phyloP scores from a whole-genome alignment of 805 yeast species.

The Kurtzmaniella cleridarum region DNA sequence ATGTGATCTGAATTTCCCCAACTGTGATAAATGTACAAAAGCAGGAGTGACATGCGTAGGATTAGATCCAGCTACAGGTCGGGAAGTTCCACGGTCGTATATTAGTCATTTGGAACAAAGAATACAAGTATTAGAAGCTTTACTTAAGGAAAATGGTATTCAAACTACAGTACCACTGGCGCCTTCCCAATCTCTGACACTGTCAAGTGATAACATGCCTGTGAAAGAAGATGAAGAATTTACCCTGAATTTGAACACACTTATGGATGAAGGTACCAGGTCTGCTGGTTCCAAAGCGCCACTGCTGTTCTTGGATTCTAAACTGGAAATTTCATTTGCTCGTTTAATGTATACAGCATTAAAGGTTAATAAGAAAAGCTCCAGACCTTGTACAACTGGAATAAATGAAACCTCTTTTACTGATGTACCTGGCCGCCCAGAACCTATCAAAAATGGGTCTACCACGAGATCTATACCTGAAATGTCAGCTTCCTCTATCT shows the following conservation, averaged over 20 bases:
- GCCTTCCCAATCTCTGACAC: neutral
- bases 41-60: slow-evolving; percentile 76
- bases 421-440: too few relatives aligned
- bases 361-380: slow-evolving; percentile 36
- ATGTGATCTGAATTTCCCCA: slow-evolving; percentile 66
- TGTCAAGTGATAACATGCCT: neutral
- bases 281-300: slow-evolving; percentile 4
- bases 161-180: neutral
- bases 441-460: slow-evolving; percentile 18
- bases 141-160: slow-evolving; percentile 40
- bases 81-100: slow-evolving; percentile 79
- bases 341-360: slow-evolving; percentile 74
- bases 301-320: slow-evolving; percentile 1
- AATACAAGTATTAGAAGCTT: slow-evolving; percentile 49
- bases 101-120: slow-evolving; percentile 67
- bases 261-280: slow-evolving; percentile 2
- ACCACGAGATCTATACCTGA: slow-evolving; percentile 12
- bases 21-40: slow-evolving; percentile 56
- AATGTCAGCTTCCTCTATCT: slow-evolving; percentile 9
- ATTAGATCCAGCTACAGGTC: slow-evolving; percentile 81
- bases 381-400: slow-evolving; percentile 15
- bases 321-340: slow-evolving; percentile 55
- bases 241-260: neutral
- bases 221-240: neutral
- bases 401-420: slow-evolving; percentile 17